These are phyloP conservation scores for Paecilomyces variotii DNA, from an alignment of 2,329 filamentous ascomycete genomes.

Conservation along the genomic window DNA sequence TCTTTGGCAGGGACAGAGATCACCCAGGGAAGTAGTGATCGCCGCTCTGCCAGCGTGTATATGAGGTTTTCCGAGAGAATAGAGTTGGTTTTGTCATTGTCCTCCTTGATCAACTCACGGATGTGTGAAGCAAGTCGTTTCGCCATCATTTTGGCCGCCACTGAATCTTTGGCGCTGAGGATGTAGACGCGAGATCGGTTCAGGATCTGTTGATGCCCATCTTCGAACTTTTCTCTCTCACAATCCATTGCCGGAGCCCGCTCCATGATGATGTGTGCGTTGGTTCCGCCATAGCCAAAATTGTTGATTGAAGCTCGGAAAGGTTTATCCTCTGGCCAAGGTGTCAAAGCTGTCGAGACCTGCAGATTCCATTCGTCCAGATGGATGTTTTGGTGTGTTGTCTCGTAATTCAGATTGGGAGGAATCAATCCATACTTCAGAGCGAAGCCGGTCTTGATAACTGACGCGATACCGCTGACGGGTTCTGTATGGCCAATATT, in stretches of 20 bases:
- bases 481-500: constrained; percentile 24
- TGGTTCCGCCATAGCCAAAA: constrained; percentile 31
- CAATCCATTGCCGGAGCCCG: too few relatives aligned
- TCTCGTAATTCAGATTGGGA: constrained; percentile 17
- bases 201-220: constrained; percentile 4
- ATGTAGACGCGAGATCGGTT: neutral
- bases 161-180: neutral
- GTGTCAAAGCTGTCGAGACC: constrained; percentile 2
- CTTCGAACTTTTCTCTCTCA: constrained; percentile 11
- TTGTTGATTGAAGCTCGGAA: constrained; percentile 21
- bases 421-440: constrained; percentile 20
- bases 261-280: constrained; percentile 26
- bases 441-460: constrained; percentile 20
- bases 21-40: too few relatives aligned
- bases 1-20: too few relatives aligned
- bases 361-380: constrained; percentile 9
- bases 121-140: neutral
- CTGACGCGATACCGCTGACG: constrained; percentile 16
- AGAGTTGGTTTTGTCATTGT: neutral
- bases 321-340: neutral
- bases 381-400: constrained; percentile 15
- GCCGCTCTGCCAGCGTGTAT: too few relatives aligned
- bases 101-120: neutral
- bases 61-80: neutral
- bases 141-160: neutral